Evolutionary conservation across 306 rosid species (phyloP), one percentile per base, ranked within the genome.

Genomic region (Sicyos baderoa): DNA sequence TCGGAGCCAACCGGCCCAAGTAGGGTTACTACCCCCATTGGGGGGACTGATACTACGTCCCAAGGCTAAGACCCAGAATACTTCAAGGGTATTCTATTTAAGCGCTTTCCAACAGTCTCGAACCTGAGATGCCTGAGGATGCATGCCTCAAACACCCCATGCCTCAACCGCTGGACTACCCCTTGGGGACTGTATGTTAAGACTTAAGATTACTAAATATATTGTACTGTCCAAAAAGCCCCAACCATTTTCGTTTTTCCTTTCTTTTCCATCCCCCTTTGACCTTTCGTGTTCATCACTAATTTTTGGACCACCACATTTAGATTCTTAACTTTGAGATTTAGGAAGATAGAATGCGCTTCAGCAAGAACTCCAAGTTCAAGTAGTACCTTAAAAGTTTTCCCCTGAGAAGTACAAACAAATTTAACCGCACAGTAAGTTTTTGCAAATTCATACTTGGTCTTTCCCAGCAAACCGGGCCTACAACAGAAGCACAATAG

Each of bases 401-500:
- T 92, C 67, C 98, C 96, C 65, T 82, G 88, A 73, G 47, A 45
- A 48, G 86, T 86, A 45, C 71, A 76, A 54, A 79, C 54, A 82
- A 67, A 77, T 83, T 86, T 84, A 73, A 74, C 77, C 53, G 82
- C 91, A 54, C 98, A 92, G 77, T 92, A 92, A 75, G 87, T 87
- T 83, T 87, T 84, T 17, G 91, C 98, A 78, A 89, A 92, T 54
- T 85, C 86, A 47, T 80, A 84, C 74, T 92, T 92, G 76, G 77
- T 80, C 81, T 74, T 78, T 67, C 98, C 98, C 72, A 92, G 76
- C 84, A 92, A 80, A 79, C 96, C 98, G 64, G 95, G 93, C 98
- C 97, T 92, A 77, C 71, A 77, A 72, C 19, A 80, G 18, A 81
- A 73, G 72, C 77, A 66, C 70, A 57, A 52, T 45, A 16, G 72